Percentiles rank a stretch among this genome's conserved stretches.
Evolutionary conservation across 2,329 filamentous ascomycete genomes (phyloP).

Genomic region (Fusarium hostae): DNA sequence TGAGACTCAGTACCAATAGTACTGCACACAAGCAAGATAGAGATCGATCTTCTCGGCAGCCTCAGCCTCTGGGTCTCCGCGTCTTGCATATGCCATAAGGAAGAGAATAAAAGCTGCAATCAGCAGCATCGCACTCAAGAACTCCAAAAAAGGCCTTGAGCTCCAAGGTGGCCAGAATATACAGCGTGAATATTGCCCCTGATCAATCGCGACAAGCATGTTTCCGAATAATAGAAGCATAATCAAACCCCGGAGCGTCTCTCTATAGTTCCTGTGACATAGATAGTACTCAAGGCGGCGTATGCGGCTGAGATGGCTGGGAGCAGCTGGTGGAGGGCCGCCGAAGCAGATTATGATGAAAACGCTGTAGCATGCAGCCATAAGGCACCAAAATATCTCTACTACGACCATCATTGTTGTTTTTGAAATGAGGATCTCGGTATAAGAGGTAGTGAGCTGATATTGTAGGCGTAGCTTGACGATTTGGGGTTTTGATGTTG

Average conservation of each 20-base stretch:
- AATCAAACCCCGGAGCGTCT: fast-evolving
- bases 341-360: not conserved
- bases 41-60: not conserved
- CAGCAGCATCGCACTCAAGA: not conserved
- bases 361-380: not conserved
- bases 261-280: not conserved
- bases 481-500: not conserved
- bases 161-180: not conserved
- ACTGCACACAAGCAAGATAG: not conserved
- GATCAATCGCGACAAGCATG: fast-evolving
- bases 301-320: not conserved
- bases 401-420: not conserved
- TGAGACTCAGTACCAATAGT: not conserved
- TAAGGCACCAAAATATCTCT: not conserved
- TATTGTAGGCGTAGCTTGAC: not conserved
- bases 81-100: not conserved
- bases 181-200: not conserved
- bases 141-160: not conserved
- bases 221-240: fast-evolving
- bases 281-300: not conserved
- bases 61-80: not conserved
- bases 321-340: not conserved
- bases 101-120: not conserved
- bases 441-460: not conserved
- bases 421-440: not conserved